Base-by-base conservation (phyloP, 768 basidiomycete species). In the Hysterangium stoloniferum region DNA sequence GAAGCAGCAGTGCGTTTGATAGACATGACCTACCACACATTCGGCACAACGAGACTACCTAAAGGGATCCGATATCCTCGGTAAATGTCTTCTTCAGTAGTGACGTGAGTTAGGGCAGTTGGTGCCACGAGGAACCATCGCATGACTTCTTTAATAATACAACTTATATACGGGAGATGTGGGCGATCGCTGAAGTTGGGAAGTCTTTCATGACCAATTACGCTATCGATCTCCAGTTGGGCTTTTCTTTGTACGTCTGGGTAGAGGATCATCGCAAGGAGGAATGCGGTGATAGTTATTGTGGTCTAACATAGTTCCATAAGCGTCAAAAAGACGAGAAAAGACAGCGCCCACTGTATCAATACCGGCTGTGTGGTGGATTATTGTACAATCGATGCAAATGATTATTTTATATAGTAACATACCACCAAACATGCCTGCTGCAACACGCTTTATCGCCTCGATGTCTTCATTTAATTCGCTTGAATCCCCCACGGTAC, bases 21-120 rank as follows among this genome's bases (percentile, higher is more conserved):
- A 32, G 25, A 28, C 5, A 33, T 31, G 12, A 52, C 59, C n/a
- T 31, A 74, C 77, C 75, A 77, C 31, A 74, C 61, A 48, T 78
- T 78, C 5, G 65, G 61, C 35, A 76, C 56, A 43, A 78, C 69
- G 31, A 75, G 59, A 0, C 73, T 57, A 7, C 68, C 71, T 56
- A 77, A 76, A n/a, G 77, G 76, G 37, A 79, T 69, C 22, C 68
- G 62, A 52, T 74, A 74, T 6, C 72, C 74, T 71, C 62, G 27
- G 67, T 63, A 29, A 8, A 60, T 52, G 50, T 71, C 69, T 52
- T 77, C 76, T 55, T 76, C 70, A 29, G 63, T 62, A 1, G 72
- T 69, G 4, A 65, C 63, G 54, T 78, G 76, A 13, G 75, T 73
- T 0, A 73, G 68, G 15, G 70, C 74, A 17, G 70, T 62, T 5